phyloP scores from a whole-genome alignment of 768 basidiomycete species.

The Russula sp. region DNA sequence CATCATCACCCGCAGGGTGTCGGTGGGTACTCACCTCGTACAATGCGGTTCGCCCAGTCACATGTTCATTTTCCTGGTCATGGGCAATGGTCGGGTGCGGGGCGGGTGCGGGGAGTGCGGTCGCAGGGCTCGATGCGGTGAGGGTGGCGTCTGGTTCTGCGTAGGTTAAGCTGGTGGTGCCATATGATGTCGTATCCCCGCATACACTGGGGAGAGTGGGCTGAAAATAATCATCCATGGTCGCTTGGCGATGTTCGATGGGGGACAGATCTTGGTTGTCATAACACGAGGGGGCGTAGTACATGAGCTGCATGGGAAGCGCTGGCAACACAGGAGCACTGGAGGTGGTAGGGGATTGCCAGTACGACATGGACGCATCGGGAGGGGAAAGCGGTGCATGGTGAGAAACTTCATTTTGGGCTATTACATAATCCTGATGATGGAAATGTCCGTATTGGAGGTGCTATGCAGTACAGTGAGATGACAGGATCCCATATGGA shows the following conservation, averaged over 20 bases:
- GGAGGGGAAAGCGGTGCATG: background rate
- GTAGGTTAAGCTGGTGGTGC: background rate
- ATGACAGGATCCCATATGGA: background rate
- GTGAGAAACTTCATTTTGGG: background rate
- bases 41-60: background rate
- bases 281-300: background rate
- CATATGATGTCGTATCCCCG: constrained; percentile 7
- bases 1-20: constrained; percentile 3
- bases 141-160: background rate
- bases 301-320: background rate
- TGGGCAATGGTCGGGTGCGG: constrained; percentile 7
- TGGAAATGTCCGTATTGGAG: background rate
- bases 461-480: background rate
- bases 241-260: background rate
- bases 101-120: background rate
- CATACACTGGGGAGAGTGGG: background rate
- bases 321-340: background rate
- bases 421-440: background rate
- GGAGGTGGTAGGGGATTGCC: background rate
- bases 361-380: background rate
- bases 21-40: constrained; percentile 19
- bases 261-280: background rate
- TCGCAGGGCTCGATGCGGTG: background rate
- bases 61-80: constrained; percentile 18
- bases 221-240: background rate